phyloP scores from a whole-genome alignment of 805 yeast genomes.

The Spathaspora arborariae region DNA sequence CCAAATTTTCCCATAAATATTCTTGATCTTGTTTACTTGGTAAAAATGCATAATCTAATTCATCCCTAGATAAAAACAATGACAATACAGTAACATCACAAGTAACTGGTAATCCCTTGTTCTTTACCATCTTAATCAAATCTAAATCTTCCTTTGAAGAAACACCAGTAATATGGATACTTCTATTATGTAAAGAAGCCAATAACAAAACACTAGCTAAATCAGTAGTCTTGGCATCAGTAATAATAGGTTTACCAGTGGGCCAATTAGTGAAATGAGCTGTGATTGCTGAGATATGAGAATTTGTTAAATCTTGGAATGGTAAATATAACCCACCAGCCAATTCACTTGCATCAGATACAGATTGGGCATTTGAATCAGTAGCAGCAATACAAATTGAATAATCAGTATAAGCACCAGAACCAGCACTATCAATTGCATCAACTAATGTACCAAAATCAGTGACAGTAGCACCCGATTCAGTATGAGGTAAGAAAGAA shows the following conservation, averaged over 20 bases:
- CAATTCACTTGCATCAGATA: constrained; percentile 55
- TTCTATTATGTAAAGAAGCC: constrained; percentile 81
- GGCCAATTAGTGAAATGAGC: constrained; percentile 86
- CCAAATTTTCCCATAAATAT: constrained; percentile 75
- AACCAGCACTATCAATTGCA: constrained; percentile 55
- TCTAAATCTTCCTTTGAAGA: constrained; percentile 77
- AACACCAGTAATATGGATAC: constrained; percentile 87
- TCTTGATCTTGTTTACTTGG: constrained; percentile 80
- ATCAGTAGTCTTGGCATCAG: constrained; percentile 90
- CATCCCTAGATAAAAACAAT: constrained; percentile 69
- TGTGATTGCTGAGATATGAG: constrained; percentile 74
- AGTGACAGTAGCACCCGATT: constrained; percentile 57
- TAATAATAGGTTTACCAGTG: constrained; percentile 72
- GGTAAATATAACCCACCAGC: constrained; percentile 84
- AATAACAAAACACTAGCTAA: constrained; percentile 87
- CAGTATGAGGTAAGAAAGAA: constrained; percentile 71
- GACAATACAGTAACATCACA: constrained; percentile 85
- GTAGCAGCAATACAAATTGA: constrained; percentile 82
- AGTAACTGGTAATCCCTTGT: constrained; percentile 75
- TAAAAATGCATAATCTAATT: constrained; percentile 65
- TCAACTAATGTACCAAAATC: constrained; percentile 63
- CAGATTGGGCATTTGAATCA: constrained; percentile 57
- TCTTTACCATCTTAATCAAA: constrained; percentile 80
- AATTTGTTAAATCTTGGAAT: constrained; percentile 63
- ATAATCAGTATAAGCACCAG: constrained; percentile 74